These are phyloP conservation scores for Epicoccum nigrum DNA, from an alignment of 2,329 filamentous ascomycete species.

Conservation along the genomic window DNA sequence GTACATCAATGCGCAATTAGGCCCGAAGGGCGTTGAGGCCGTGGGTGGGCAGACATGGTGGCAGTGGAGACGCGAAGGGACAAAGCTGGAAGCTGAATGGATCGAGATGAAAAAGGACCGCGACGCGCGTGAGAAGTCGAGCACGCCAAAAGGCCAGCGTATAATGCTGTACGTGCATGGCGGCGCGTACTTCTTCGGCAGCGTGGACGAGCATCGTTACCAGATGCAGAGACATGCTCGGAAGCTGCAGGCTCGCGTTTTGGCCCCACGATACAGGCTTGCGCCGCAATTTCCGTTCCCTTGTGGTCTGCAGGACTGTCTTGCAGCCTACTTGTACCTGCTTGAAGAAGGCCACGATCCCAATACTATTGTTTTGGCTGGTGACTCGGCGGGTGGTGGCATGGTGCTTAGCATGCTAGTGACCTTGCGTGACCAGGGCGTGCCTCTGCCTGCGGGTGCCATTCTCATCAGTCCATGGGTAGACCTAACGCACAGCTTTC, in stretches of 20 bases:
- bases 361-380: constrained; percentile 82
- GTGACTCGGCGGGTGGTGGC: constrained; percentile 91
- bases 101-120: constrained; percentile 92
- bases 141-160: constrained; percentile 65
- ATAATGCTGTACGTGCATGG: constrained; percentile 95
- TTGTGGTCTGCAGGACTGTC: constrained; percentile 86
- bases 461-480: constrained; percentile 95
- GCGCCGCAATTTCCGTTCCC: constrained; percentile 96
- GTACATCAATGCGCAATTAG: constrained; percentile 75
- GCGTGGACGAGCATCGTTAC: constrained; percentile 95
- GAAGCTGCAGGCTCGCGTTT: constrained; percentile 87
- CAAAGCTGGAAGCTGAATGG: constrained; percentile 83
- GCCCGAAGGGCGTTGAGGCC: constrained; percentile 72
- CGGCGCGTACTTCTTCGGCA: constrained; percentile 94
- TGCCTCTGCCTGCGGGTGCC: constrained; percentile 86
- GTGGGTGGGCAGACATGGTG: constrained; percentile 81
- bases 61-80: constrained; percentile 71
- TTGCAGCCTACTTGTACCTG: constrained; percentile 86
- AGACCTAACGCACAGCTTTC: constrained; percentile 93
- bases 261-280: constrained; percentile 84
- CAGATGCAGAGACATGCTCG: constrained; percentile 95
- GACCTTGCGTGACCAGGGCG: constrained; percentile 77
- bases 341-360: constrained; percentile 74
- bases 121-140: constrained; percentile 68
- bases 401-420: constrained; percentile 85